These are phyloP conservation scores for Aureobasidium lini DNA, from an alignment of 2,329 filamentous ascomycete genomes.

Conservation along the genomic window DNA sequence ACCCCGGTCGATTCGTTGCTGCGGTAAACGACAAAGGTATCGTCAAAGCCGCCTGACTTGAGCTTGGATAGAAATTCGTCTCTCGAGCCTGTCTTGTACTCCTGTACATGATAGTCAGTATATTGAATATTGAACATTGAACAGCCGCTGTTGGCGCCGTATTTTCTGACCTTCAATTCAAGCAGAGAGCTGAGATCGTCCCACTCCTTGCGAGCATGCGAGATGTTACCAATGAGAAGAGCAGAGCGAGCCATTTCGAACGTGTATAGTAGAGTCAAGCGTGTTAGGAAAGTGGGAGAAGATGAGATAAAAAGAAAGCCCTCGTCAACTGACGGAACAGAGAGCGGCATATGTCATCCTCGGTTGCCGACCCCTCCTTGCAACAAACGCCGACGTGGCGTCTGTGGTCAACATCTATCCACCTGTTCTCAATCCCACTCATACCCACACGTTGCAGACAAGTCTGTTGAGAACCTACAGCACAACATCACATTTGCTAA, in stretches of 20 bases:
- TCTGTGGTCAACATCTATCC: background rate
- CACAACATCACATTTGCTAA: background rate
- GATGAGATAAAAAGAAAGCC: background rate
- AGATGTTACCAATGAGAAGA: constrained; percentile 39
- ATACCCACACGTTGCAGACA: no score
- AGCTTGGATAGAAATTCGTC: constrained; percentile 50
- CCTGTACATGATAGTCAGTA: constrained; percentile 26
- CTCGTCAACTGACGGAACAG: background rate
- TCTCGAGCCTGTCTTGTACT: constrained; percentile 47
- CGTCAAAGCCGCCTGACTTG: constrained; percentile 47
- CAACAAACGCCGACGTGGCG: background rate
- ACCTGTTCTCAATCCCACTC: no score
- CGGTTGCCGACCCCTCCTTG: background rate
- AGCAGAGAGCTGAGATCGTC: constrained; percentile 29
- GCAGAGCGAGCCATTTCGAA: constrained; percentile 21
- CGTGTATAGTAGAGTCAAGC: background rate
- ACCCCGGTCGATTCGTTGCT: constrained; percentile 48
- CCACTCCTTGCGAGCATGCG: constrained; percentile 41
- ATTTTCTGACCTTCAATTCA: constrained; percentile 24
- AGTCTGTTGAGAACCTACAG: background rate
- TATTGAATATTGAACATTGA: background rate
- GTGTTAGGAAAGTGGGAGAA: background rate
- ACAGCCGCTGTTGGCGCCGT: background rate
- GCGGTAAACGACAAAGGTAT: constrained; percentile 50
- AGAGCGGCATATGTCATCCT: background rate